A percentile compares a stretch with the other conserved stretches of the same genome.
Evolutionary conservation across 2,329 filamentous ascomycete genomes (phyloP).

Genomic region (Fusarium drepaniforme): DNA sequence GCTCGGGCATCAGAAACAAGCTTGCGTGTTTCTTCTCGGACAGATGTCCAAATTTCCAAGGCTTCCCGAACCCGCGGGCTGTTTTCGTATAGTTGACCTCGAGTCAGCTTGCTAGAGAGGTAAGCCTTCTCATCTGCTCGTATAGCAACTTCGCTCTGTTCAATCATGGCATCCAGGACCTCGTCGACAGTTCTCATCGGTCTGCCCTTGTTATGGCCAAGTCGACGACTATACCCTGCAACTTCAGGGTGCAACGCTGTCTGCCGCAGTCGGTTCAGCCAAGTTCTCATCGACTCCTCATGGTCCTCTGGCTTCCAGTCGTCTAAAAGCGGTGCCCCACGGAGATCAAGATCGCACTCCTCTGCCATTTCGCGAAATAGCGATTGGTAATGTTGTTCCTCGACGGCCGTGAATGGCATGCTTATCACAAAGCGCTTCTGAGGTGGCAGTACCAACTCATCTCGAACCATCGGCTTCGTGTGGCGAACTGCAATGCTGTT

Average conservation of each 20-base stretch:
- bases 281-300: conserved; percentile 81
- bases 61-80: conserved; percentile 76
- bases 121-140: conserved; percentile 76
- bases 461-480: conserved; percentile 83
- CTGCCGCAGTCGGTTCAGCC: conserved; percentile 83
- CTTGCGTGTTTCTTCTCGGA: conserved; percentile 60
- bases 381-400: conserved; percentile 88
- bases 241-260: conserved; percentile 90
- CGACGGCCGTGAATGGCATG: conserved; percentile 89
- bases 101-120: conserved; percentile 72
- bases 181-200: conserved; percentile 86
- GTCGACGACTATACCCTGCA: conserved; percentile 72
- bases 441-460: conserved; percentile 82
- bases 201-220: conserved; percentile 71
- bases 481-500: conserved; percentile 82
- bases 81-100: conserved; percentile 85
- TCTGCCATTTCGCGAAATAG: conserved; percentile 82
- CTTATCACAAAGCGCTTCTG: conserved; percentile 91
- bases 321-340: conserved; percentile 71
- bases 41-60: conserved; percentile 75
- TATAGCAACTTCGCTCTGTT: conserved; percentile 79
- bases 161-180: conserved; percentile 92
- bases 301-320: conserved; percentile 75
- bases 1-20: conserved; percentile 74
- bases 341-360: conserved; percentile 72